phyloP scores from a whole-genome alignment of 441 rosid species.

The Syzygium malaccense region DNA sequence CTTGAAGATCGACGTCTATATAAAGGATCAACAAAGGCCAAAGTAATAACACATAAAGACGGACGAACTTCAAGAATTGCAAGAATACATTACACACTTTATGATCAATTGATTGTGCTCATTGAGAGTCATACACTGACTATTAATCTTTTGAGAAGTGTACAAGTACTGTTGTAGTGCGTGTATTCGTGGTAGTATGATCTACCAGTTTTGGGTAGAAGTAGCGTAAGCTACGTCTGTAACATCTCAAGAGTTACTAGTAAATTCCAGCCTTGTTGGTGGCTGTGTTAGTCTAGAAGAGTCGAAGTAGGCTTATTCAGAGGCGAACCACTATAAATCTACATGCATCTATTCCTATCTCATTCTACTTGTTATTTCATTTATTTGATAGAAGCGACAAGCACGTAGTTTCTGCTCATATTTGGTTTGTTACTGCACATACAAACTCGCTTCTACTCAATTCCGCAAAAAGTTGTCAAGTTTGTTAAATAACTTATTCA shows the following conservation, averaged over 20 bases:
- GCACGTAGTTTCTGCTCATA: not conserved
- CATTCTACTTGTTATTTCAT: not conserved
- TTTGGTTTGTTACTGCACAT: too few relatives aligned
- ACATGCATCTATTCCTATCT: not conserved
- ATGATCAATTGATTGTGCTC: not conserved
- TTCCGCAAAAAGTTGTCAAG: too few relatives aligned
- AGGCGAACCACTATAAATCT: not conserved
- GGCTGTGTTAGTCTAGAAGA: not conserved
- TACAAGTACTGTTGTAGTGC: not conserved
- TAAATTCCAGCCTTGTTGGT: not conserved
- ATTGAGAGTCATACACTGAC: not conserved
- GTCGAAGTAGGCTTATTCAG: not conserved
- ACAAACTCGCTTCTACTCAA: too few relatives aligned
- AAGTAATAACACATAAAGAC: not conserved
- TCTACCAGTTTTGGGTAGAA: not conserved
- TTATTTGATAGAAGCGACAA: not conserved
- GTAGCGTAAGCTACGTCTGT: not conserved
- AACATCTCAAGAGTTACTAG: not conserved
- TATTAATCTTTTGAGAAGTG: not conserved
- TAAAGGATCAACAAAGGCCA: not conserved
- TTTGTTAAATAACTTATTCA: too few relatives aligned
- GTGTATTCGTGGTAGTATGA: not conserved
- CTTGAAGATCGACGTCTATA: not conserved
- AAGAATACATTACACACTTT: not conserved
- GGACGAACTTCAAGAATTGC: not conserved